Evolutionary conservation across 805 yeast genomes (phyloP), one percentile per base, ranked within the genome.

Genomic region (Torulaspora microellipsoides): DNA sequence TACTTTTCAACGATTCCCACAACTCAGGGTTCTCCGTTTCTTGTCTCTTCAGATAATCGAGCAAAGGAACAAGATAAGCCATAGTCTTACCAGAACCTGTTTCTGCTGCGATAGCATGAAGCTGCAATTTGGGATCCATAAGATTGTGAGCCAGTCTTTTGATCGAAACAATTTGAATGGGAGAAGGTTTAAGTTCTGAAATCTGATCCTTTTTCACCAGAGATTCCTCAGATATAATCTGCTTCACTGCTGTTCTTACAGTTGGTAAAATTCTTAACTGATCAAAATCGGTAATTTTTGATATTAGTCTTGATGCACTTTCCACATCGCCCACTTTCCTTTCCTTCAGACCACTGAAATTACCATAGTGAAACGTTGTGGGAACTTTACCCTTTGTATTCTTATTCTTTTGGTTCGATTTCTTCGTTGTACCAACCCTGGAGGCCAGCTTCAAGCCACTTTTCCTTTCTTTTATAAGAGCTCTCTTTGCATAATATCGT

Each of bases 11-110:
- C 15, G 34, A 49, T 11, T 59, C 67, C 70, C 74, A 71, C 3
- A 60, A 57, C 4, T 68, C 71, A 0, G 64, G 58, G 10, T 40
- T 41, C 40, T 62, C 70, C 2, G 62, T 46, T 44, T 82, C 81
- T 39, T 76, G 78, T 45, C 81, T 80, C 47, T 79, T 76, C 49
- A 90, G 64, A 49, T 77, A 78, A 37, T 87, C 83, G 31, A 90
- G 50, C 29, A 91, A 49, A 0, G 96, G 90, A 0, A 85, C 79
- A 47, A 93, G 59, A 58, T 90, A 91, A 0, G 97, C 89, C 81
- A 95, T 80, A 0, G 99, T 91, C 60, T 91, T 91, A 8, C 99
- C 99, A 0, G 95, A 84, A 0, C 99, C 99, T 0, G 99, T 91
- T 61, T 93, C 98, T 2, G 97, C 96, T 0, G 98, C 97, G 42